Evolutionary conservation across 2,329 filamentous ascomycete species (phyloP), one percentile per base, ranked within the genome.

Genomic region (Hymenoscyphus linearis): DNA sequence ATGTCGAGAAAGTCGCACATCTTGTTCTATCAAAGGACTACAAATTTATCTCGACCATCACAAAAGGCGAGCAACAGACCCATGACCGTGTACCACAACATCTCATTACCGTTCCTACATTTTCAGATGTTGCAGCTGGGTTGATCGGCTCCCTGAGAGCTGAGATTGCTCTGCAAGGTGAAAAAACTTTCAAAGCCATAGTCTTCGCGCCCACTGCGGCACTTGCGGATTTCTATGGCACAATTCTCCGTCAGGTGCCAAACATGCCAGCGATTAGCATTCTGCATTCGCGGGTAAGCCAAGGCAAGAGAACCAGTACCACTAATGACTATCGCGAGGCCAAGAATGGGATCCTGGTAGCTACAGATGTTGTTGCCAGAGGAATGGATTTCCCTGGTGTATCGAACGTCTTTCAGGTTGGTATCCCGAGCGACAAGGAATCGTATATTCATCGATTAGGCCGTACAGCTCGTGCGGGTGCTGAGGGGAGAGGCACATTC

Each of bases 21-120:
- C 91, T 91, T 67, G 87, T 98, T 73, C 91, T 93, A 72, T 83
- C 85, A 1, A 79, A 81, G 63, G 82, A 91, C 67, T 98, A 96
- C 75, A 85, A 96, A 72, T 96, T 95, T 70, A 85, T 97, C 63
- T 90, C 93, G 74, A 96, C 91, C n/a, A 89, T 99, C 63, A 79
- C 82, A 60, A 85, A 88, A 60, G 85, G 96, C 66, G 95, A 98
- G 68, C 80, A 82, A 2, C 89, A 91, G 35, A 98, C 95, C 2
- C 95, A 98, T 75, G 82, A 91, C 64, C 83, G 83, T 61, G 88
- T 99, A 0, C 90, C 91, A 2, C 95, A 99, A 74, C 84, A 89
- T 70, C 77, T 91, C 37, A 85, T 95, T 37, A 76, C 81, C 7
- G 78, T 91, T 18, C 74, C 78, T 1, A 85, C 87, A 35, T 87